These are phyloP conservation scores for Tylopilus cervinicoccineus DNA, from an alignment of 768 basidiomycete species.

Conservation along the genomic window DNA sequence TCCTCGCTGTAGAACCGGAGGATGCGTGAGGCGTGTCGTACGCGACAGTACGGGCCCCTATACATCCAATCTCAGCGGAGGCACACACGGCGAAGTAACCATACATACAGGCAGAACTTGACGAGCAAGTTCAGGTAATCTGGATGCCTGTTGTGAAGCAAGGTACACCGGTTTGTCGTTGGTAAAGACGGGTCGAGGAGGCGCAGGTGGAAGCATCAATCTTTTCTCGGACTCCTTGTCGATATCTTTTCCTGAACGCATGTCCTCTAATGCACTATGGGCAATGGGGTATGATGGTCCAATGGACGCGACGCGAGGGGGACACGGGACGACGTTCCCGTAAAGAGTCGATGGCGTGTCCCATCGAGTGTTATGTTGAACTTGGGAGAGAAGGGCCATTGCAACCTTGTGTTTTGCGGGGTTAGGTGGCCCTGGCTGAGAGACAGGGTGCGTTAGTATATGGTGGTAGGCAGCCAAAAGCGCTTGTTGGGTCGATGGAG, in stretches of 20 bases:
- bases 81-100: neutral
- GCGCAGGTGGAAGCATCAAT: slow-evolving; percentile 31
- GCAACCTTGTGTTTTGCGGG: slow-evolving; percentile 73
- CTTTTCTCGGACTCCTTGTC: slow-evolving; percentile 51
- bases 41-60: slow-evolving; percentile 56
- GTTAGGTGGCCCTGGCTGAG: slow-evolving; percentile 46
- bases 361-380: slow-evolving; percentile 60
- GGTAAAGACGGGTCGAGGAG: slow-evolving; percentile 38
- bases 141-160: slow-evolving; percentile 57
- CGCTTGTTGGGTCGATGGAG: slow-evolving; percentile 59
- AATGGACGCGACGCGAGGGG: slow-evolving; percentile 59
- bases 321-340: slow-evolving; percentile 51
- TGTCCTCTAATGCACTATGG: slow-evolving; percentile 28
- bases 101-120: slow-evolving; percentile 61
- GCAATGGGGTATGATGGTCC: slow-evolving; percentile 64
- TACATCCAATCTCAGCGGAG: slow-evolving; percentile 6
- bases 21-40: slow-evolving; percentile 61
- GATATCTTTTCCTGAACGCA: slow-evolving; percentile 38
- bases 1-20: slow-evolving; percentile 54
- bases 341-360: slow-evolving; percentile 65
- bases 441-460: slow-evolving; percentile 67
- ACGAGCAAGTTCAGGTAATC: slow-evolving; percentile 64
- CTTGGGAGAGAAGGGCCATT: slow-evolving; percentile 59
- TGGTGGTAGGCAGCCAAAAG: slow-evolving; percentile 72
- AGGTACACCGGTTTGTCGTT: slow-evolving; percentile 58